Evolutionary conservation across 2,329 filamentous ascomycete species (phyloP).

Genomic region (Alternaria ventricosa): DNA sequence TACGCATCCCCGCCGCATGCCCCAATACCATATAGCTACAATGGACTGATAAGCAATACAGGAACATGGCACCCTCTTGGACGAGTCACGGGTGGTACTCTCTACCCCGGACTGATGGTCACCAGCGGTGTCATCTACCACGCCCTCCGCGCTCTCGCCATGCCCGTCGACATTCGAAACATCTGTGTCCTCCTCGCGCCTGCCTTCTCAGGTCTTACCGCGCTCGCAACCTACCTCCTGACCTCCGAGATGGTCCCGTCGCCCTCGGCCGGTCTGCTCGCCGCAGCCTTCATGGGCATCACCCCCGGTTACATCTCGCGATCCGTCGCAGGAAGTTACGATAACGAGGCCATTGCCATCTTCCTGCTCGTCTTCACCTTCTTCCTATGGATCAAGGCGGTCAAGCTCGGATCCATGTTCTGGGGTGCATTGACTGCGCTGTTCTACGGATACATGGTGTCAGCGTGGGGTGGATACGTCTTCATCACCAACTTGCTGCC

Average conservation of each 20-base stretch:
- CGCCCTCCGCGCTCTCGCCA: constrained; percentile 81
- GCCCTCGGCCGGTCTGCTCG: constrained; percentile 90
- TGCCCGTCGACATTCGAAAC: constrained; percentile 98
- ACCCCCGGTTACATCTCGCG: constrained; percentile 96
- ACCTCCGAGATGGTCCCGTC: constrained; percentile 98
- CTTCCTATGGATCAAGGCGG: constrained; percentile 97
- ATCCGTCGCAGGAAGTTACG: constrained; percentile 97
- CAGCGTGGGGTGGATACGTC: constrained; percentile 98
- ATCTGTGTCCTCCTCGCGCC: constrained; percentile 97
- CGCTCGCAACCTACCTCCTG: constrained; percentile 89
- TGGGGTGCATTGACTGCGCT: constrained; percentile 94
- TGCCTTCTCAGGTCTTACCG: constrained; percentile 91
- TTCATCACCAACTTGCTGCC: constrained; percentile 99
- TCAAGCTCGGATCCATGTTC: constrained; percentile 95
- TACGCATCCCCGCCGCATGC: constrained; percentile 51
- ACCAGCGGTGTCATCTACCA: constrained; percentile 98
- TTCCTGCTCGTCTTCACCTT: constrained; percentile 99
- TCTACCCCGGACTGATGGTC: constrained; percentile 98
- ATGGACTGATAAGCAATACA: constrained; percentile 41
- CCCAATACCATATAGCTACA: constrained; percentile 1
- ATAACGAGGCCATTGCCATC: constrained; percentile 99
- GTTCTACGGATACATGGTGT: constrained; percentile 99
- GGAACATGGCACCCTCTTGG: constrained; percentile 98
- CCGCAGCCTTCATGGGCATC: constrained; percentile 96
- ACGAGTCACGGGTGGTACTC: constrained; percentile 96